phyloP scores from a whole-genome alignment of 805 yeast genomes.

The Nakazawaea holstii region DNA sequence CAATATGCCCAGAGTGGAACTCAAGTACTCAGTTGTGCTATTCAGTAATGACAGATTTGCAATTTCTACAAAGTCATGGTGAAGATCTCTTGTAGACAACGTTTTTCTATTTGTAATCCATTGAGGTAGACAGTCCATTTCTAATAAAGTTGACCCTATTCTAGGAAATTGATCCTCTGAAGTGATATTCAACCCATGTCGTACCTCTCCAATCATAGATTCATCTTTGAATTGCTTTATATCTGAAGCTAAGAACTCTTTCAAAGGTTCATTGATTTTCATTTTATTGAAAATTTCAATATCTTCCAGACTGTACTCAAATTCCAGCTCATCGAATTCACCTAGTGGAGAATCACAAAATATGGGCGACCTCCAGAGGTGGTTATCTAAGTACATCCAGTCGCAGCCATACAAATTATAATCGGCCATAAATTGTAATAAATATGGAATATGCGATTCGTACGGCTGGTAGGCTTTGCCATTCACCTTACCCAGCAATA shows the following conservation, averaged over 20 bases:
- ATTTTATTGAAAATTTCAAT: constrained; percentile 19
- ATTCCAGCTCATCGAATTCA: constrained; percentile 12
- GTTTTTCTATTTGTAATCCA: constrained; percentile 51
- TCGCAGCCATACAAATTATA: constrained; percentile 81
- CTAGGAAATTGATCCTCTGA: constrained; percentile 33
- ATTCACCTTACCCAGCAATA: constrained; percentile 31
- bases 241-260: constrained; percentile 22
- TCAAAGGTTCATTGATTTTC: constrained; percentile 27
- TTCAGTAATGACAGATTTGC: constrained; percentile 5
- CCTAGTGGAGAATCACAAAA: constrained; percentile 19
- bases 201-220: not conserved
- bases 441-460: constrained; percentile 78
- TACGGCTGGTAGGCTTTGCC: constrained; percentile 42
- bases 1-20: constrained; percentile 52
- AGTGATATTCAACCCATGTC: constrained; percentile 24
- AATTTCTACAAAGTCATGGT: constrained; percentile 40
- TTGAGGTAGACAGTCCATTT: constrained; percentile 63
- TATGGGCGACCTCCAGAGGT: constrained; percentile 55
- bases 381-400: constrained; percentile 50
- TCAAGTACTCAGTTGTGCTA: constrained; percentile 20
- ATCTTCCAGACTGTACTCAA: constrained; percentile 10
- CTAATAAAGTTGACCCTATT: constrained; percentile 59
- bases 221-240: constrained; percentile 11
- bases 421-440: constrained; percentile 76
- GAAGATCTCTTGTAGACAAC: constrained; percentile 40